Percentiles rank a stretch among this genome's conserved stretches.
These are phyloP conservation scores for Mortierella alpina DNA, from an alignment of 192 early-diverging fungal genomes.

Conservation along the genomic window DNA sequence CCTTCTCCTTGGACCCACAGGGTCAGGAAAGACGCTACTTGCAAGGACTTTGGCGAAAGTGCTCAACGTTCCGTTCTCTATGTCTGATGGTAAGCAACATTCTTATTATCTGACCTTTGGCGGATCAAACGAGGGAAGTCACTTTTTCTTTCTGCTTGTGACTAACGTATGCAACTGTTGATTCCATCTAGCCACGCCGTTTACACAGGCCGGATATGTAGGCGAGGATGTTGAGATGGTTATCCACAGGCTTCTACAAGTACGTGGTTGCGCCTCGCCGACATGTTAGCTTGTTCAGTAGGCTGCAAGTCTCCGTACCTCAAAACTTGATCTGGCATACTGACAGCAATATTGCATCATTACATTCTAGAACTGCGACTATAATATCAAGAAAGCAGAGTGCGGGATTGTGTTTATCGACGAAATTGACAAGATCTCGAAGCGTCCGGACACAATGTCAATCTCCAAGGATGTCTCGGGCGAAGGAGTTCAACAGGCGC, in stretches of 20 bases:
- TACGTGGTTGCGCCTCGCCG: constrained; percentile 6
- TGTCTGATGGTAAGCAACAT: constrained; percentile 73
- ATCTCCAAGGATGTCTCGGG: constrained; percentile 89
- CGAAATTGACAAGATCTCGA: constrained; percentile 92
- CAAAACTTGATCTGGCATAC: not conserved
- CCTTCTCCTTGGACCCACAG: constrained; percentile 86
- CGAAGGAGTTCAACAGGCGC: constrained; percentile 91
- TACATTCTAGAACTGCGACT: constrained; percentile 76
- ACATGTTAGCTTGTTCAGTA: not conserved
- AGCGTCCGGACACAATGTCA: constrained; percentile 76
- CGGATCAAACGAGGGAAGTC: not conserved
- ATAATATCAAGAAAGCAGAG: constrained; percentile 86
- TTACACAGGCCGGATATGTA: constrained; percentile 92
- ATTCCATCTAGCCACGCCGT: constrained; percentile 69
- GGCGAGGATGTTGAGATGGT: constrained; percentile 93
- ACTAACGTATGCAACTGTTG: not conserved
- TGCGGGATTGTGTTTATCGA: constrained; percentile 93
- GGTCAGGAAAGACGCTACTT: constrained; percentile 88
- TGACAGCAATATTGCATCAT: not conserved
- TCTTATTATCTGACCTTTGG: not conserved
- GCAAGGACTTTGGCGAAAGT: constrained; percentile 86
- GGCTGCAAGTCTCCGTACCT: not conserved
- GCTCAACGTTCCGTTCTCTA: constrained; percentile 88
- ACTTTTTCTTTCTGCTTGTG: not conserved
- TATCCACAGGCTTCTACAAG: constrained; percentile 85